Evolutionary conservation across 2,329 filamentous ascomycete species (phyloP).

Genomic region (Microdochium bolleyi): DNA sequence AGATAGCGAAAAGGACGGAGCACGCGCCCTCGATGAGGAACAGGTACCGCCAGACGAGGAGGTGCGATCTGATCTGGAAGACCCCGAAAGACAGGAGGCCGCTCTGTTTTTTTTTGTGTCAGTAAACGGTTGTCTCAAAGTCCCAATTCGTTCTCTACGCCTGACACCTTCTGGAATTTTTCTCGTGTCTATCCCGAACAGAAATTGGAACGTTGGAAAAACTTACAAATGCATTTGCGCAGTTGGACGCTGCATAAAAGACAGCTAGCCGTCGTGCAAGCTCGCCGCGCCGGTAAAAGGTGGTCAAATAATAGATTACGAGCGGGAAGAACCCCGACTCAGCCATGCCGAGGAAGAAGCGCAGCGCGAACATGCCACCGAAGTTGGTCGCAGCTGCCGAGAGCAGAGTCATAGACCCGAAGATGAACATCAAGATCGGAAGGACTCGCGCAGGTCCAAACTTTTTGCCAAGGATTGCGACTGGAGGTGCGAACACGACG

Average conservation of each 20-base stretch:
- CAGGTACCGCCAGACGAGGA: constrained; percentile 37
- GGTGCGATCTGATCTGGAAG: constrained; percentile 34
- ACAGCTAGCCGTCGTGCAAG: constrained; percentile 62
- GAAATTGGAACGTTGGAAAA: not conserved
- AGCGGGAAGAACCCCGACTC: constrained; percentile 64
- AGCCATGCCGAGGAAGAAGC: constrained; percentile 63
- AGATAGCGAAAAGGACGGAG: constrained; percentile 53
- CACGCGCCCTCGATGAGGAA: constrained; percentile 46
- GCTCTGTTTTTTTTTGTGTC: constrained; percentile 10
- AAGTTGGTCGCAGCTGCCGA: constrained; percentile 50
- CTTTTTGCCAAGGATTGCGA: constrained; percentile 62
- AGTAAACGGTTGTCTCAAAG: no score
- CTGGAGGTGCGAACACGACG: constrained; percentile 59
- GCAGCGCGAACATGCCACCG: constrained; percentile 55
- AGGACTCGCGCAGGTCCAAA: constrained; percentile 57
- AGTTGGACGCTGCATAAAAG: constrained; percentile 70
- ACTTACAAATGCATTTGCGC: constrained; percentile 48
- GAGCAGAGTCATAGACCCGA: constrained; percentile 58
- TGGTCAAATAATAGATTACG: constrained; percentile 49
- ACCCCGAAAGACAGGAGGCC: constrained; percentile 39
- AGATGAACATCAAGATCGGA: constrained; percentile 57
- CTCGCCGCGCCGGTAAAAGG: constrained; percentile 65
- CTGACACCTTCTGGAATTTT: no score
- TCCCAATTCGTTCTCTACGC: no score
- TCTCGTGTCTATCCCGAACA: no score